Percentiles rank a stretch among this genome's conserved stretches.
phyloP scores from a whole-genome alignment of 208 protist genomes.

The Entamoeba histolytica region DNA sequence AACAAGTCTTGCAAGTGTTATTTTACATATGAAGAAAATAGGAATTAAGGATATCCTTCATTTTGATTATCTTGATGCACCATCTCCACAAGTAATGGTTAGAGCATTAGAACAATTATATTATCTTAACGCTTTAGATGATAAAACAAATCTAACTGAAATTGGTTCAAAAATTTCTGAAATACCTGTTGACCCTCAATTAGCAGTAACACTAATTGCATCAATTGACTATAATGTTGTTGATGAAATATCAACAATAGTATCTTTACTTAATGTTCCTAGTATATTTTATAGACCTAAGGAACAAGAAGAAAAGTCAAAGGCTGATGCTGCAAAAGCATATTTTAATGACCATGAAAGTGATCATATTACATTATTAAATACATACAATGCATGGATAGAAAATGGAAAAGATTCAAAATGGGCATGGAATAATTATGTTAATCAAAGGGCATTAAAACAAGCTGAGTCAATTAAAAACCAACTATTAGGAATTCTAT shows the following conservation, averaged over 20 bases:
- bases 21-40: neutral
- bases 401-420: neutral
- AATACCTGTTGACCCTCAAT: neutral
- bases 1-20: neutral
- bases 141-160: neutral
- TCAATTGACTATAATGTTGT: neutral
- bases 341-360: neutral
- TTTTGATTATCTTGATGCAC: neutral
- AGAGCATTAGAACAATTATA: neutral
- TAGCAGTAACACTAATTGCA: neutral
- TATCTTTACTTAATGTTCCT: neutral
- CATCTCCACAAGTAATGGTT: neutral
- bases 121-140: neutral
- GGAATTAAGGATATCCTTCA: neutral
- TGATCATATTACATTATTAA: neutral
- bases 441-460: neutral
- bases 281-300: neutral
- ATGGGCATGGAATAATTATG: neutral
- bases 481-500: neutral
- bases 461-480: neutral
- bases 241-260: neutral
- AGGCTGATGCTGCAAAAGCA: neutral
- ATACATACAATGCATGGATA: neutral
- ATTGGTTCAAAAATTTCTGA: neutral
- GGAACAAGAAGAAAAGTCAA: neutral